Evolutionary conservation across 768 basidiomycete genomes (phyloP).

Genomic region (Phaeolepiota aurea): DNA sequence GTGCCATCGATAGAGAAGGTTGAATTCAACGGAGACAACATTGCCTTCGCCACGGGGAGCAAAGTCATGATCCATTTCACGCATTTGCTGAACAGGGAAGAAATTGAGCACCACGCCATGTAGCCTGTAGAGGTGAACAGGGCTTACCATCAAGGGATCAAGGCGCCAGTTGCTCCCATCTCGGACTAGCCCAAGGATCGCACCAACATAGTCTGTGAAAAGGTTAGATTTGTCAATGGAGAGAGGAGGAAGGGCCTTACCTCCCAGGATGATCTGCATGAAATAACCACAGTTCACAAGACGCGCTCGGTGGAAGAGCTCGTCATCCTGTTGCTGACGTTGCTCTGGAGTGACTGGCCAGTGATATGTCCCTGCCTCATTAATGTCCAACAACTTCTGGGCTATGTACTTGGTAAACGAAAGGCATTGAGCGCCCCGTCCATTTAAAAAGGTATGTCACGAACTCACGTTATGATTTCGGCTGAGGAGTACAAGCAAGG

Average conservation of each 20-base stretch:
- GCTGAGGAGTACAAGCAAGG: slow-evolving; percentile 58
- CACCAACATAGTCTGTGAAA: slow-evolving; percentile 57
- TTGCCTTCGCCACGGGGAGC: slow-evolving; percentile 67
- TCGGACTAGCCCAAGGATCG: slow-evolving; percentile 61
- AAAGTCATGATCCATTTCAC: slow-evolving; percentile 42
- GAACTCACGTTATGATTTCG: slow-evolving; percentile 66
- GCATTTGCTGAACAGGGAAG: slow-evolving; percentile 30
- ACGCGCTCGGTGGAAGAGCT: slow-evolving; percentile 67
- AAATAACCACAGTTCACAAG: slow-evolving; percentile 69
- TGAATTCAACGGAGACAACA: slow-evolving; percentile 72
- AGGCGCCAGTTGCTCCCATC: slow-evolving; percentile 62
- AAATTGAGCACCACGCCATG: not conserved
- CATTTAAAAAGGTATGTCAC: not conserved
- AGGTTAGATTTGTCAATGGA: not conserved
- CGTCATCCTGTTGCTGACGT: slow-evolving; percentile 52
- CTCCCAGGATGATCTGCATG: slow-evolving; percentile 59
- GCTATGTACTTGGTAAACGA: slow-evolving; percentile 50
- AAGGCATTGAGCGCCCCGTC: not conserved
- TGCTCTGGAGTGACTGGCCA: slow-evolving; percentile 14
- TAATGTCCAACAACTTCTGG: slow-evolving; percentile 56
- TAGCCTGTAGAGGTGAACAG: not conserved
- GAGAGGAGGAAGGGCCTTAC: slow-evolving; percentile 13
- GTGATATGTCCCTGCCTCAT: slow-evolving; percentile 48
- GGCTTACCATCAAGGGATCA: slow-evolving; percentile 51
- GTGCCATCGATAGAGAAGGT: slow-evolving; percentile 59